Percentiles rank a stretch among this genome's conserved stretches.
phyloP scores from a whole-genome alignment of 495 filamentous ascomycete species.

The Penicillium pulvis region DNA sequence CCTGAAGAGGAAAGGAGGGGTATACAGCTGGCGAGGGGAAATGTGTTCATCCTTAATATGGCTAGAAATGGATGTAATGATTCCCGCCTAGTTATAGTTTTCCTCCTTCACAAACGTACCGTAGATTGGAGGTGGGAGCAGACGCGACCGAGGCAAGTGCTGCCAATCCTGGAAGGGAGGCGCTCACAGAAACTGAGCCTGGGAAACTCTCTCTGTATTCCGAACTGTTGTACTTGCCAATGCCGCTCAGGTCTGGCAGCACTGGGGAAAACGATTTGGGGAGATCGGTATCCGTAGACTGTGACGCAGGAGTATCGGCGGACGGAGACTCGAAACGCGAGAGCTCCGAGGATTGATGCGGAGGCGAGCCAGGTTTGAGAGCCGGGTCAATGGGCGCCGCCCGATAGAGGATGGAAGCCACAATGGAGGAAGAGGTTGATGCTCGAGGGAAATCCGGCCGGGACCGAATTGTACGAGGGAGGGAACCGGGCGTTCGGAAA shows the following conservation, averaged over 20 bases:
- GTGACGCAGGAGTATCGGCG: constrained; percentile 20
- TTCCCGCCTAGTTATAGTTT: background rate
- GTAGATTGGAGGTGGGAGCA: constrained; percentile 62
- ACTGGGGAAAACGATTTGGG: constrained; percentile 21
- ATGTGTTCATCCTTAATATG: background rate
- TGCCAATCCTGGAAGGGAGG: constrained; percentile 43
- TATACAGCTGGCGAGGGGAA: constrained; percentile 5
- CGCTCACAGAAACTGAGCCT: constrained; percentile 25
- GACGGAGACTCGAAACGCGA: constrained; percentile 33
- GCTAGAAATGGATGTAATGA: background rate
- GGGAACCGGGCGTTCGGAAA: constrained; percentile 4
- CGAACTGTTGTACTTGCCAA: constrained; percentile 22
- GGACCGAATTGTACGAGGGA: constrained; percentile 37
- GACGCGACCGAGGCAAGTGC: constrained; percentile 65
- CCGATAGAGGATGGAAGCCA: constrained; percentile 55
- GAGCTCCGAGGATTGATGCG: constrained; percentile 41
- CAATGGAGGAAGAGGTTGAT: constrained; percentile 44
- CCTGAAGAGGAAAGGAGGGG: constrained; percentile 15
- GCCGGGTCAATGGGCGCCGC: constrained; percentile 60
- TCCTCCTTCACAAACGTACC: constrained; percentile 50
- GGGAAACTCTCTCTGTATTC: constrained; percentile 23
- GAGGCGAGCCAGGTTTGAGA: constrained; percentile 48
- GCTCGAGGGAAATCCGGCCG: constrained; percentile 42
- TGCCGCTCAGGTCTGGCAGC: constrained; percentile 25
- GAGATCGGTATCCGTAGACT: constrained; percentile 21